phyloP scores from a whole-genome alignment of 148 eudicot species.

The Selenicereus undatus region DNA sequence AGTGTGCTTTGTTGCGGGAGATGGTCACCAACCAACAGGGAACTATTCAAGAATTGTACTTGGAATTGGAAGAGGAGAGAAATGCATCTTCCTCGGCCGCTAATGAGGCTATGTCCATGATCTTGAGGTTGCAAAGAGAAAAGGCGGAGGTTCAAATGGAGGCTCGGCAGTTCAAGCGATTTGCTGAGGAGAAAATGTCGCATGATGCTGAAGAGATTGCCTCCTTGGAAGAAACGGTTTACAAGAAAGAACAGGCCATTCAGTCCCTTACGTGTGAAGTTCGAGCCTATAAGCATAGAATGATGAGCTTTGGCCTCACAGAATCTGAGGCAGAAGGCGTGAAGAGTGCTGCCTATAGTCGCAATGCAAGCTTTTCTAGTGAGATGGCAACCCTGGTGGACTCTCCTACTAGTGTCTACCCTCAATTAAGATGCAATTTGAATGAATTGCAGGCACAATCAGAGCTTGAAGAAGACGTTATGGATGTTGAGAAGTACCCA shows the following conservation, averaged over 20 bases:
- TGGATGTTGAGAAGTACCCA: constrained; percentile 67
- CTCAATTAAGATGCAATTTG: constrained; percentile 62
- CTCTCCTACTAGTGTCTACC: constrained; percentile 51
- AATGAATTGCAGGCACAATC: constrained; percentile 43
- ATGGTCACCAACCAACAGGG: constrained; percentile 65
- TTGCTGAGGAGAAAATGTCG: constrained; percentile 81
- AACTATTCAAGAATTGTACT: constrained; percentile 58
- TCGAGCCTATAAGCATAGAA: constrained; percentile 74
- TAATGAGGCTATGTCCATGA: constrained; percentile 98
- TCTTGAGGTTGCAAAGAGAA: constrained; percentile 87
- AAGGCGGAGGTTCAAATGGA: constrained; percentile 91
- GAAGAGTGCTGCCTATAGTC: constrained; percentile 29
- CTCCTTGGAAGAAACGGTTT: constrained; percentile 66
- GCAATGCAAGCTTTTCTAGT: constrained; percentile 39
- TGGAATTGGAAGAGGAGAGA: constrained; percentile 91
- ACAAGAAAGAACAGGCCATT: constrained; percentile 69
- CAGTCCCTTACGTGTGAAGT: constrained; percentile 74
- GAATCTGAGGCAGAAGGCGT: constrained; percentile 76
- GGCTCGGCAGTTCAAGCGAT: constrained; percentile 76
- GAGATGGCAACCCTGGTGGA: constrained; percentile 40
- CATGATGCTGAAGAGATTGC: constrained; percentile 68
- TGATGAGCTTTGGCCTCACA: constrained; percentile 78
- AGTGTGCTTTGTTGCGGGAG: constrained; percentile 66
- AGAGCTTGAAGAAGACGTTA: constrained; percentile 49
- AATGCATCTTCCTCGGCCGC: constrained; percentile 92